Base-by-base conservation (phyloP, 129 eudicot species). In the Arctium lappa region DNA sequence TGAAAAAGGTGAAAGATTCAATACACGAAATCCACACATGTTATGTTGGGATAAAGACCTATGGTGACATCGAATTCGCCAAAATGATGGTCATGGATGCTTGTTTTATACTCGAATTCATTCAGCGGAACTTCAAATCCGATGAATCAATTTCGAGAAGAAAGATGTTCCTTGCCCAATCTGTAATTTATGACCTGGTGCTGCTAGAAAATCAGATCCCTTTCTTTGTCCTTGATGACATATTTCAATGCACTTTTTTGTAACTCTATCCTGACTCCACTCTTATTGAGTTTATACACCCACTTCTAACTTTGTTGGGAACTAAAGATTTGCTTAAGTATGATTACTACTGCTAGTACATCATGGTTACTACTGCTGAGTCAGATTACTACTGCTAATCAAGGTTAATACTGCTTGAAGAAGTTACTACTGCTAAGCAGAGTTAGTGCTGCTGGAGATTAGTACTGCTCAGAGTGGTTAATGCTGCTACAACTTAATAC, bases 41-140 rank as follows among this genome's bases (percentile, higher is more conserved):
- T 15, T 75, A 75, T 15, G 32, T 2, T 1, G 79, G 56, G 65
- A 44, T 42, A 56, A 56, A 56, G 44, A 6, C 39, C 13, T 66
- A 36, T 12, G 29, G 7, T 44, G 82, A 79, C 27, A 32, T 30
- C 0, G 65, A 63, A 10, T 30, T 79, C 42, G 44, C 75, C 8
- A 39, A 56, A 48, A 80, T 80, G 78, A 80, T 80, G 83, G 73
- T 80, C 4, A 71, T 70, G 12, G 83, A 80, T 71, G 83, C 69
- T 13, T 70, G 48, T 15, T 80, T 80, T 48, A 80, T 80, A 42
- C 69, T 80, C 3, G 75, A 76, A 48, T 33, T 53, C 69, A 32
- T 76, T 8, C 69, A 50, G 7, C 44, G 15, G 16, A 39, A 34
- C 42, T 72, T 42, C 1, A 29, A 32, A 30, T 33, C 22, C 1